Base-by-base conservation (phyloP, 768 basidiomycete species). In the Serendipita sp. region DNA sequence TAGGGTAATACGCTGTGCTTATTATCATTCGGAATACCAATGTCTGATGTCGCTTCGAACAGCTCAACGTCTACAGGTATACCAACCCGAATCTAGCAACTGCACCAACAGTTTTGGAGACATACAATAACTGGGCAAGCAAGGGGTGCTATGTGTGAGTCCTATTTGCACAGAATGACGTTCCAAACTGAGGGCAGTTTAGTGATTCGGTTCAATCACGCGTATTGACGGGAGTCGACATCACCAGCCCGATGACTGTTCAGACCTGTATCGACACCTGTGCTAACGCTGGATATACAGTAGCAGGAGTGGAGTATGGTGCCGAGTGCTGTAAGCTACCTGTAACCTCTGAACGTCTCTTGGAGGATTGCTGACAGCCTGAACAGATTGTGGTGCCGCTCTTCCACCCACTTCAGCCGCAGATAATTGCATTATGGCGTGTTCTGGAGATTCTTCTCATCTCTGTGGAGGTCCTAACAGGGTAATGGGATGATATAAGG, bases 241-340 rank as follows among this genome's bases (percentile, higher is more conserved):
- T 74, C 28, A 76, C 79, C 64, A 71, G 69, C 44, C 65, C 68
- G 3, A 75, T 77, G 67, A 92, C 89, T 0, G 79, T 88, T 48
- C 75, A 86, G 68, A 71, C 70, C 10, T 94, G 91, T 70, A 78
- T 91, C 56, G 71, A 74, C 2, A 72, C 76, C 35, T 94, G 91
- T 72, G 69, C 69, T 0, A 70, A 75, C 1, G 75, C 77, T 67
- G 81, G 82, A 65, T 89, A 79, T 73, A 81, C 84, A 0, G 69
- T 89, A 46, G 88, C 88, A 3, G 90, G 83, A 15, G 75, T 81
- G 44, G 90, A 93, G 72, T 93, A 60, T 36, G 10, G 28, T 32
- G 10, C 4, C 28, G 56, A 34, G n/a, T 60, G 56, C 35, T 51
- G 41, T 41, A 41, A 5, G 41, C 13, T 41, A 7, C 41, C 13